phyloP scores from a whole-genome alignment of 768 basidiomycete genomes.

The Xerocomus potaroensis region DNA sequence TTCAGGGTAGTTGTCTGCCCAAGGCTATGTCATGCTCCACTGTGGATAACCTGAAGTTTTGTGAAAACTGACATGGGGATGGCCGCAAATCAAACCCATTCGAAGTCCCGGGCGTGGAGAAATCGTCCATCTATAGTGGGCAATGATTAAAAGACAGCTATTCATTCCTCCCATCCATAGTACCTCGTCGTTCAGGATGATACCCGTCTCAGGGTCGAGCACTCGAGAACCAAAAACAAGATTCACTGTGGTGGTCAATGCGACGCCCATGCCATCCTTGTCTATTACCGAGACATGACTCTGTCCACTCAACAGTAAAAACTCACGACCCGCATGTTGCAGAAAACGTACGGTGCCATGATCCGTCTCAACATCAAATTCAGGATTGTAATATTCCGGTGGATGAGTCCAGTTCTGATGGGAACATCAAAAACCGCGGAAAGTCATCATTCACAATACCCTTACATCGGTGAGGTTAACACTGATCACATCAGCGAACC shows the following conservation, averaged over 20 bases:
- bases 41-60: background rate
- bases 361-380: conserved; percentile 71
- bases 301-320: conserved; percentile 33
- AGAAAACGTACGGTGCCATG: conserved; percentile 65
- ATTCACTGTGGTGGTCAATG: conserved; percentile 88
- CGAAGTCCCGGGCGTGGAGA: conserved; percentile 78
- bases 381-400: conserved; percentile 78
- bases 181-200: conserved; percentile 87
- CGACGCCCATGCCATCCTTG: conserved; percentile 78
- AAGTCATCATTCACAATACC: conserved; percentile 17
- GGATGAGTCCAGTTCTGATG: conserved; percentile 68
- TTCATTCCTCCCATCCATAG: background rate
- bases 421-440: conserved; percentile 7
- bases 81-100: conserved; percentile 83
- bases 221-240: conserved; percentile 85
- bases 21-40: conserved; percentile 1
- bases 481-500: conserved; percentile 57
- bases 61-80: conserved; percentile 59
- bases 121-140: conserved; percentile 75
- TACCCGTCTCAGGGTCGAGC: conserved; percentile 80
- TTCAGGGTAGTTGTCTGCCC: conserved; percentile 80
- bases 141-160: background rate
- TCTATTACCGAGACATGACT: conserved; percentile 87
- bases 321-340: background rate
- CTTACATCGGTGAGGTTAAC: conserved; percentile 80